A percentile compares a stretch with the other conserved stretches of the same genome.
These are phyloP conservation scores for Fusarium gaditjirri DNA, from an alignment of 2,329 filamentous ascomycete species.

Conservation along the genomic window DNA sequence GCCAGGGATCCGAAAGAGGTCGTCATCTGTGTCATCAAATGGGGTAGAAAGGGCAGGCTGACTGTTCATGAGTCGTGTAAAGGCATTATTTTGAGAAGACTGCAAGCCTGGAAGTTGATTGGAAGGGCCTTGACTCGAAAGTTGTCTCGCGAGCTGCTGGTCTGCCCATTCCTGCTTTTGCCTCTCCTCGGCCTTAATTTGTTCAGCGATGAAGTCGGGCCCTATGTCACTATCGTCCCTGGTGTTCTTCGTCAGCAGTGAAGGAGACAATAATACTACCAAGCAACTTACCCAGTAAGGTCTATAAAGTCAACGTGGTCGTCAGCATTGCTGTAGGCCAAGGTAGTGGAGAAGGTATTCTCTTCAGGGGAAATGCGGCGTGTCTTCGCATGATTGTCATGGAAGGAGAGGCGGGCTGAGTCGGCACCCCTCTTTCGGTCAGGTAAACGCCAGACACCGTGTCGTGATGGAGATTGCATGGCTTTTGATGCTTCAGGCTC, in stretches of 20 bases:
- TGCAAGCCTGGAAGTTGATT: neutral
- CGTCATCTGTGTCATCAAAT: neutral
- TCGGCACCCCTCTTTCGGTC: constrained; percentile 47
- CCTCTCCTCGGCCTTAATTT: constrained; percentile 50
- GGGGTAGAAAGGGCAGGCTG: constrained; percentile 35
- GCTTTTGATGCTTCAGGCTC: constrained; percentile 2
- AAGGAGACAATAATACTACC: neutral
- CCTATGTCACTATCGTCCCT: constrained; percentile 49
- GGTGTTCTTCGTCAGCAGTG: constrained; percentile 12
- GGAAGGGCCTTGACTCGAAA: constrained; percentile 41
- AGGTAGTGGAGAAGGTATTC: constrained; percentile 10
- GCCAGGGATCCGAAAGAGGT: constrained; percentile 27
- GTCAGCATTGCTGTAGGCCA: constrained; percentile 30
- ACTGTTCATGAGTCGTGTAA: constrained; percentile 46
- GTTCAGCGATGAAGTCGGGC: constrained; percentile 46
- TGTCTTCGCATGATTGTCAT: constrained; percentile 46
- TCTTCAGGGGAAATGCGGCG: constrained; percentile 46
- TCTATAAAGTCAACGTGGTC: constrained; percentile 49
- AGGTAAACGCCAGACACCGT: constrained; percentile 34
- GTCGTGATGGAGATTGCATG: constrained; percentile 38
- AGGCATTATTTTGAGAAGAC: constrained; percentile 36
- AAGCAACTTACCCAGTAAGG: constrained; percentile 53
- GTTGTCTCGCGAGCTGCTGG: constrained; percentile 42
- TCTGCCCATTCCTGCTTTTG: constrained; percentile 46
- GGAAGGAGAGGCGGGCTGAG: constrained; percentile 27